Evolutionary conservation across 768 basidiomycete genomes (phyloP), one percentile per base, ranked within the genome.

Genomic region (Chalciporus piperatus): DNA sequence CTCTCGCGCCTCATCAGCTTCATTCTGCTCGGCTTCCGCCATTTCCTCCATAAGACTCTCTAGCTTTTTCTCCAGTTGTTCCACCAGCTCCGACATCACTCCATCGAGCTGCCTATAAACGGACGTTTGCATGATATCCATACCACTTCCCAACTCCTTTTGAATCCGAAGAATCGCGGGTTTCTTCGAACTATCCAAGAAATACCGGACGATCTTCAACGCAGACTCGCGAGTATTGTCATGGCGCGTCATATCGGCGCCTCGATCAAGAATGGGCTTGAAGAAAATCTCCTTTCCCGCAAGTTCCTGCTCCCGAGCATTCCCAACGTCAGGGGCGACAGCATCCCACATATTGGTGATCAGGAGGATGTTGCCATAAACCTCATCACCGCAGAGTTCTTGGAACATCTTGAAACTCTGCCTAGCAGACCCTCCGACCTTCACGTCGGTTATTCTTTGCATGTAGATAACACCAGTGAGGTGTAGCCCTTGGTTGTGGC

Each of bases 261-360:
- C 74, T 27, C 72, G 76, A 3, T 74, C 74, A 2, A 82, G 63
- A 2, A 73, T 74, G 1, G 73, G 70, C 40, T 77, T 78, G 65
- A 80, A 83, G 63, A 81, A 83, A 5, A 70, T 70, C n/a, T 68
- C 67, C 48, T 72, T 67, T 28, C 42, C 54, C 19, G 58, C 58
- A 4, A 83, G 73, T 52, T 82, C 79, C 19, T 41, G 39, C 50
- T 81, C 75, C 27, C 81, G 65, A 11, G 65, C 59, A 19, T 63
- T 40, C 9, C 72, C 75, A 4, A 71, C 56, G 14, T 68, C 67
- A 7, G 47, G 47, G 6, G 60, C 61, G 32, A 76, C 70, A 16
- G 67, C 59, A 16, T 69, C 73, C 80, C 80, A 81, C 76, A 77
- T 80, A 23, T 71, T 77, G 2, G 82, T 81, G 48, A 74, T 74